Evolutionary conservation across 495 filamentous ascomycete species (phyloP), one percentile per base, ranked within the genome.

Genomic region (Monascus purpureus): DNA sequence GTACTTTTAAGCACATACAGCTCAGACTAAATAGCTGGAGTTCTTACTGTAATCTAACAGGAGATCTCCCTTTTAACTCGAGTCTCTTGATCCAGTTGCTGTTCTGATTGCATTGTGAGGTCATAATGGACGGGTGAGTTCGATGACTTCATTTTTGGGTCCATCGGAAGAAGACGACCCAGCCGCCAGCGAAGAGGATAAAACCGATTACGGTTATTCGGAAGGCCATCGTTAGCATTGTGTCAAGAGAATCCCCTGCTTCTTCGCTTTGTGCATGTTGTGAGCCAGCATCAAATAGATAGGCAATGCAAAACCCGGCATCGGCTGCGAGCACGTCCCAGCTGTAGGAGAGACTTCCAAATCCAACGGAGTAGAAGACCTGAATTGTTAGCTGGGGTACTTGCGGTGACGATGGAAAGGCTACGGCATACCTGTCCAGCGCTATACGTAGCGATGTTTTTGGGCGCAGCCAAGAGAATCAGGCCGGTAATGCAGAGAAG

Each of bases 271-370:
- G 20, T 45, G 52, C 26, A 66, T 51, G 46, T 76, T 72, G 32
- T 51, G 37, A 31, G 53, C 55, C 36, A 75, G 67, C 6, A 72
- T 42, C 0, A 45, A 8, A 18, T 50, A 46, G 2, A 77, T 42
- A 3, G 73, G 73, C 5, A 55, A 12, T 13, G 63, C 67, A 30
- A 71, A 49, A 31, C 67, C 29, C 0, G 72, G 73, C 1, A 65
- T 80, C 77, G 34, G 77, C 68, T 16, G 71, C 64, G 47, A 82
- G 68, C 27, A 77, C 54, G 29, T 57, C 54, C 6, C 72, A 46
- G 14, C 53, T 49, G 61, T 71, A 78, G n/a, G 46, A 59, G 17
- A 74, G 41, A 20, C 72, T 73, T 26, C 65, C 68, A 41, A 69
- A 48, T 2, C 71, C 71, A 30, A 70, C 50, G 22, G 51, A 52